Base-by-base conservation (phyloP, 2,329 filamentous ascomycete species). In the Botrytis fabae region DNA sequence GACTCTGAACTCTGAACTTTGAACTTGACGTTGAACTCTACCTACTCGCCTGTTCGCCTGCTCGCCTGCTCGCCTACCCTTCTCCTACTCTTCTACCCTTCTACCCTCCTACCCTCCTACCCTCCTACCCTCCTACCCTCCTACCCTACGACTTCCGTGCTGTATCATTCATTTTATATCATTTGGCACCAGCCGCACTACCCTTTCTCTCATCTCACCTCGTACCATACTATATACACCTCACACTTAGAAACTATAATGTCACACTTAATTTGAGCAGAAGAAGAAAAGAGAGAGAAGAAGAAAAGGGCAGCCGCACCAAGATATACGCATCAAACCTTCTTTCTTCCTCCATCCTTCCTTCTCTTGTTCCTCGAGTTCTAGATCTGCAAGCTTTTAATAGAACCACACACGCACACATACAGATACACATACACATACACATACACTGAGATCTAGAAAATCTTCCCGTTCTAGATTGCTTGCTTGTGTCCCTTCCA, bases 391-490 rank as follows among this genome's bases (percentile, higher is more conserved):
- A 46, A 14, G 40, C 69, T 38, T 51, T 59, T 16, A 38, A 44
- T 42, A 66, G 63, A 69, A 40, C 38, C 35, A 44, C 51, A 46
- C 73, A 77, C 51, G 54, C 5, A 51, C 48, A 25, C 9, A 25
- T 12, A 48, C 46, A 48, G 8, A 48, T 25, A 48, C 46, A 51
- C 46, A 25, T 51, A 51, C 25, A 42, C 51, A 44, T 73, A 77
- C 51, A 44, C 73, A 77, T 28, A 28, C 28, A 28, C 28, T 25
- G 14, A 42, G 20, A 57, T 32, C 48, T 57, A 32, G 65, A 69
- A 42, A 62, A 20, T 22, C 64, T 57, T 42, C 46, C 42, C 38
- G 65, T 69, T 69, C 65, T 69, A 69, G 65, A 69, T 48, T 62
- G 60, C 54, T 51, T 38, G 60, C 57, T 51, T 38, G 48, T 42